Evolutionary conservation across 1,284 basidiomycete genomes (phyloP).

Genomic region (Malassezia pachydermatis): DNA sequence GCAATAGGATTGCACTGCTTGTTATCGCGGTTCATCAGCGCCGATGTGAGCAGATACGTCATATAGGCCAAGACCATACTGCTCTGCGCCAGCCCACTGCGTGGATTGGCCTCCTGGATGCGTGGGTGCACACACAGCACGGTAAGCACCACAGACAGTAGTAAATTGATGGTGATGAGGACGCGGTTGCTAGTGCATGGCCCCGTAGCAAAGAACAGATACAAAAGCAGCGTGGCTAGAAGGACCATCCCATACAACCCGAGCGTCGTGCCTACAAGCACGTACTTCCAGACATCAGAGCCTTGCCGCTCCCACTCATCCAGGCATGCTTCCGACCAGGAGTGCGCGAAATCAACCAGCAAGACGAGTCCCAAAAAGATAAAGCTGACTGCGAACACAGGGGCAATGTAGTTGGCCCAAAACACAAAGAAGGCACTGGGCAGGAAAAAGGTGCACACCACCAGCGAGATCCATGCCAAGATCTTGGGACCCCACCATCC

Average conservation of each 20-base stretch:
- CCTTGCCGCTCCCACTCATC: constrained; percentile 80
- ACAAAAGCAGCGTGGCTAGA: constrained; percentile 74
- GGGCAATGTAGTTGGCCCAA: constrained; percentile 83
- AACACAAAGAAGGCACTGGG: constrained; percentile 90
- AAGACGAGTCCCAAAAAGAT: constrained; percentile 90
- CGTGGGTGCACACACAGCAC: constrained; percentile 71
- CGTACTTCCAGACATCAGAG: constrained; percentile 90
- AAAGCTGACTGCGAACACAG: constrained; percentile 84
- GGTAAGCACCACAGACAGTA: constrained; percentile 69
- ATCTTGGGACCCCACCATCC: constrained; percentile 99
- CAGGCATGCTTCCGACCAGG: constrained; percentile 92
- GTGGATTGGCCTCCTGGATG: constrained; percentile 85
- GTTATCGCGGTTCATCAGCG: constrained; percentile 82
- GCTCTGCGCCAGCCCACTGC: constrained; percentile 86
- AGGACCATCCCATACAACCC: constrained; percentile 74
- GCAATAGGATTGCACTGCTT: constrained; percentile 76
- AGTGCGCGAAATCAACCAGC: constrained; percentile 95
- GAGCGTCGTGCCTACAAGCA: constrained; percentile 84
- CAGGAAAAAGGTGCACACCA: constrained; percentile 76
- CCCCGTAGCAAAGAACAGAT: constrained; percentile 77
- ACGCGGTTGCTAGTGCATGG: constrained; percentile 84
- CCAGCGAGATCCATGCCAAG: constrained; percentile 67
- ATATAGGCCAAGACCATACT: constrained; percentile 95
- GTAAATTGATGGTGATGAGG: constrained; percentile 89
- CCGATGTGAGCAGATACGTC: constrained; percentile 88